phyloP scores from a whole-genome alignment of 176 grass and related monocot genomes.

The Hsuehochloa calcarea region DNA sequence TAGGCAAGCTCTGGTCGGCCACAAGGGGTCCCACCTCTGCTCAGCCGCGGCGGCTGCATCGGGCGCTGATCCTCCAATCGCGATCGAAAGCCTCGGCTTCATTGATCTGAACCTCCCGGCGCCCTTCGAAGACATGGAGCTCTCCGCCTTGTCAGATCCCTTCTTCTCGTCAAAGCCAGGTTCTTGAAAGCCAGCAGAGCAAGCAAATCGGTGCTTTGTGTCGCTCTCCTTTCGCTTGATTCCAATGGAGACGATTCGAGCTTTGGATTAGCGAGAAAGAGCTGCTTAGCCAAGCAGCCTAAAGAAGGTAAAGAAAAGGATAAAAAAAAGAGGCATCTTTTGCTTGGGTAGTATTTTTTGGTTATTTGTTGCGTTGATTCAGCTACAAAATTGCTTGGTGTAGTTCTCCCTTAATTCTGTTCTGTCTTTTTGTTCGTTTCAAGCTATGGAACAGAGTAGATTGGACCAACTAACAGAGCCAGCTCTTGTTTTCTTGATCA shows the following conservation, averaged over 20 bases:
- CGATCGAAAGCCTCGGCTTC: slow-evolving; percentile 31
- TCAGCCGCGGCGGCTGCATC: slow-evolving; percentile 18
- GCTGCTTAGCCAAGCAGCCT: slow-evolving; percentile 20
- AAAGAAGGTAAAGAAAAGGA: slow-evolving; percentile 35
- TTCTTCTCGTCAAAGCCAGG: slow-evolving; percentile 37
- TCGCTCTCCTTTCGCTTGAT: slow-evolving; percentile 22
- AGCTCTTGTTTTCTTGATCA: slow-evolving; percentile 10
- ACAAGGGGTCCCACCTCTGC: slow-evolving; percentile 61
- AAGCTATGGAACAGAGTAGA: slow-evolving; percentile 28
- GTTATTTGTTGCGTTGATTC: slow-evolving; percentile 31
- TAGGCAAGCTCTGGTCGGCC: slow-evolving; percentile 70
- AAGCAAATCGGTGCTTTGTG: slow-evolving; percentile 31
- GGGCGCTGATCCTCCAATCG: background rate
- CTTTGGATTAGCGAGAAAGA: slow-evolving; percentile 11
- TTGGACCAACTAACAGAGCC: slow-evolving; percentile 20
- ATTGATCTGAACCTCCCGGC: slow-evolving; percentile 72
- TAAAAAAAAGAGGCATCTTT: slow-evolving; percentile 15
- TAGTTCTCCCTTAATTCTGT: slow-evolving; percentile 10
- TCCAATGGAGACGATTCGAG: slow-evolving; percentile 25
- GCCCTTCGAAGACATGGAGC: slow-evolving; percentile 44
- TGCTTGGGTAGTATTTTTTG: slow-evolving; percentile 30
- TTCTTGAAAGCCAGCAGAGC: slow-evolving; percentile 42
- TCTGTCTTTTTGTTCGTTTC: slow-evolving; percentile 44
- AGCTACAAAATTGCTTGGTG: slow-evolving; percentile 14
- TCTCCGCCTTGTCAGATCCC: slow-evolving; percentile 59